A percentile compares a stretch with the other conserved stretches of the same genome.
Evolutionary conservation across 2,329 filamentous ascomycete genomes (phyloP).

Genomic region (Beauveria brongniartii): DNA sequence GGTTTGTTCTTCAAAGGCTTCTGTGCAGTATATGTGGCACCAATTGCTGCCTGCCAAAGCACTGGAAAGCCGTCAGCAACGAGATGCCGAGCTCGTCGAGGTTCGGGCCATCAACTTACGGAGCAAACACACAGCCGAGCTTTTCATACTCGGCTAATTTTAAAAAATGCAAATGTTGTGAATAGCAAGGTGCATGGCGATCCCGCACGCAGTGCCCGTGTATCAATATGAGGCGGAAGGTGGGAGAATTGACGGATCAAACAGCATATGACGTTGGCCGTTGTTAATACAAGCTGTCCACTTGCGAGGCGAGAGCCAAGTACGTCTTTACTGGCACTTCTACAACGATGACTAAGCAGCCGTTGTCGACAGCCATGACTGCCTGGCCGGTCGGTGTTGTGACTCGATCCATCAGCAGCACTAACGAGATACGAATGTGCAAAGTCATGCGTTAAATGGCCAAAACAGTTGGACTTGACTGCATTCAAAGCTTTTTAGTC

Average conservation of each 20-base stretch:
- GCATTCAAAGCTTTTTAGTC: not conserved
- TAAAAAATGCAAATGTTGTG: not conserved
- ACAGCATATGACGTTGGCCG: not conserved
- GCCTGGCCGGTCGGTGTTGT: not conserved
- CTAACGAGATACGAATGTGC: no score
- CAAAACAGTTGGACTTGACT: not conserved
- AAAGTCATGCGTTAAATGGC: no score
- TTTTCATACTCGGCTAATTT: slow-evolving; percentile 9
- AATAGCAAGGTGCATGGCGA: slow-evolving; percentile 2
- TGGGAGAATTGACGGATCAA: not conserved
- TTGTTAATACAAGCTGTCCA: slow-evolving; percentile 10
- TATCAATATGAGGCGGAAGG: not conserved
- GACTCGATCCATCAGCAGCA: no score
- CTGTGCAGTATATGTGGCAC: slow-evolving; percentile 31
- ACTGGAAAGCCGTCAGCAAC: slow-evolving; percentile 28
- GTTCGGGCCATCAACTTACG: slow-evolving; percentile 27
- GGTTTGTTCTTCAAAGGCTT: slow-evolving; percentile 26
- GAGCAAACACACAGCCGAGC: slow-evolving; percentile 29
- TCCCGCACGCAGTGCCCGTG: not conserved
- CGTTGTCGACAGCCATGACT: not conserved
- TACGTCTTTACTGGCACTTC: not conserved
- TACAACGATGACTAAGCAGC: slow-evolving; percentile 6
- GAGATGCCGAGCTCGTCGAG: not conserved
- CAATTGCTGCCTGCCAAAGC: slow-evolving; percentile 37
- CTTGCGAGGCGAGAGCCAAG: not conserved